Conservation (phyloP, 2,329 filamentous ascomycete genomes). For the Xylariales sp. region DNA sequence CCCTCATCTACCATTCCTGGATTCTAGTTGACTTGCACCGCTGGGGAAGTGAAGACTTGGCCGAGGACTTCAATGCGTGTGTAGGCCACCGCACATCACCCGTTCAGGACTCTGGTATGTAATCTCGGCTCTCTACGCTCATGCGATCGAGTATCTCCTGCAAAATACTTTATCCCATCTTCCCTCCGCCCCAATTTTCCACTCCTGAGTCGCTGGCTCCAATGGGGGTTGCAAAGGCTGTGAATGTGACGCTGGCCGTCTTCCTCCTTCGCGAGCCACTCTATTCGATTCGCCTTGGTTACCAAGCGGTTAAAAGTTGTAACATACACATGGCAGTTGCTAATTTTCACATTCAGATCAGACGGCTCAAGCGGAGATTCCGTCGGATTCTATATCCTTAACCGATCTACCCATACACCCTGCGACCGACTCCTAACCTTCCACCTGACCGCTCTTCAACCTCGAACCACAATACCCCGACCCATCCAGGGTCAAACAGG, state of each 20-base stretch:
- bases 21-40: conserved; percentile 19
- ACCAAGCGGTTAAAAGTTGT: too few relatives aligned
- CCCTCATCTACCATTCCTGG: too few relatives aligned
- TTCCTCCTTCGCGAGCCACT: too few relatives aligned
- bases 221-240: too few relatives aligned
- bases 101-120: conserved; percentile 30
- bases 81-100: conserved; percentile 27
- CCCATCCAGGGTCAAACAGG: too few relatives aligned
- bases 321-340: too few relatives aligned
- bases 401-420: neutral
- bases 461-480: too few relatives aligned
- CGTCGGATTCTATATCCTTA: conserved; percentile 4
- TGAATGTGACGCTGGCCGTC: too few relatives aligned
- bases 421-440: conserved; percentile 6
- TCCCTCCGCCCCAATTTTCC: conserved; percentile 11
- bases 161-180: conserved; percentile 8
- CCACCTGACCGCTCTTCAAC: conserved; percentile 6
- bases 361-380: conserved; percentile 1
- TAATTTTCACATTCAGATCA: too few relatives aligned
- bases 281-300: too few relatives aligned
- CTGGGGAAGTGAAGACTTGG: conserved; percentile 14
- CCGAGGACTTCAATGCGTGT: conserved; percentile 23
- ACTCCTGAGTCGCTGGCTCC: conserved; percentile 3
- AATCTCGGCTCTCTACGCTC: conserved; percentile 18
- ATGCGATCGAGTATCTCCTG: conserved; percentile 30